Percentiles rank a stretch among this genome's conserved stretches.
Conservation (phyloP, 805 yeast genomes). For the Middelhovenomyces tepae region DNA sequence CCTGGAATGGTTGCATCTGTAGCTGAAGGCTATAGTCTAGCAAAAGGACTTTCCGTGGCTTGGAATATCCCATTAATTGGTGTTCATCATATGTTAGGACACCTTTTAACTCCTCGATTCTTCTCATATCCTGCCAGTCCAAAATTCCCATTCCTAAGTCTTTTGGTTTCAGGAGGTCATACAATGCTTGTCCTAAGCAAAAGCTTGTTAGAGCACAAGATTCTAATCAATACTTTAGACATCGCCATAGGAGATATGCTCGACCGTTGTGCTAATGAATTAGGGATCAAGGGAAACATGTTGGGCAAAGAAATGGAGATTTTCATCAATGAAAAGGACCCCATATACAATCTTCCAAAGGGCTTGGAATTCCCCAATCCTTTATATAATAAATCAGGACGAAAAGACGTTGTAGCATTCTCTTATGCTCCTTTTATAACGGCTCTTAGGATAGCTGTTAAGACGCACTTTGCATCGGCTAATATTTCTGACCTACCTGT, state of each 20-base stretch:
- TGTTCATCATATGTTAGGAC: slow-evolving; percentile 96
- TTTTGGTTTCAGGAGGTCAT: slow-evolving; percentile 90
- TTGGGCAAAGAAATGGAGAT: slow-evolving; percentile 75
- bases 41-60: slow-evolving; percentile 76
- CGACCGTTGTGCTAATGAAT: slow-evolving; percentile 82
- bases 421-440: slow-evolving; percentile 75
- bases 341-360: slow-evolving; percentile 17
- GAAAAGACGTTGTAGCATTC: slow-evolving; percentile 43
- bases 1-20: slow-evolving; percentile 95
- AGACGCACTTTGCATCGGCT: slow-evolving; percentile 13
- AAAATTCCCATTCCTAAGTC: slow-evolving; percentile 62
- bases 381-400: slow-evolving; percentile 39
- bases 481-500: slow-evolving; percentile 7
- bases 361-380: slow-evolving; percentile 39
- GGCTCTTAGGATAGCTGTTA: slow-evolving; percentile 32
- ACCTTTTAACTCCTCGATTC: slow-evolving; percentile 59
- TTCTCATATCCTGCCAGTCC: slow-evolving; percentile 44
- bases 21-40: slow-evolving; percentile 71
- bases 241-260: slow-evolving; percentile 90
- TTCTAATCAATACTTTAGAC: slow-evolving; percentile 68
- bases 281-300: slow-evolving; percentile 77
- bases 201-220: slow-evolving; percentile 55
- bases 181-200: slow-evolving; percentile 72
- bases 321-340: slow-evolving; percentile 35
- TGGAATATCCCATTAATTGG: slow-evolving; percentile 75